Conservation (phyloP, 768 basidiomycete species). For the Hydnomerulius pinastri region DNA sequence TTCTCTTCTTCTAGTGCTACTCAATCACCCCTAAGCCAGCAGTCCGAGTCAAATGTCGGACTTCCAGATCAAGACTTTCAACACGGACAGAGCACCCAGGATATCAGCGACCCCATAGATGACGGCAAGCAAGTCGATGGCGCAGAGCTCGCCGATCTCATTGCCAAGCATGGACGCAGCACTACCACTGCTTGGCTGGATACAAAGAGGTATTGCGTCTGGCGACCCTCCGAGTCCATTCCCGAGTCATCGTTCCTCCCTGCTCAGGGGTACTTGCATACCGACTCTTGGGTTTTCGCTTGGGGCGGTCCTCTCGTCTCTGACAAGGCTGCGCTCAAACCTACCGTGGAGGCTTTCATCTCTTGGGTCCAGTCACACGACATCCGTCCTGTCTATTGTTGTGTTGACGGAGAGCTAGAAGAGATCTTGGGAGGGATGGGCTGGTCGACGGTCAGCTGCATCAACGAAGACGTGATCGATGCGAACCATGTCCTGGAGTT, state of each 20-base stretch:
- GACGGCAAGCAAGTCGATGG: conserved; percentile 5
- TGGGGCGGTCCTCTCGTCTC: conserved; percentile 68
- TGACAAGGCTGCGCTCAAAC: conserved; percentile 34
- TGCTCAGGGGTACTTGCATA: conserved; percentile 61
- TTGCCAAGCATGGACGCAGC: conserved; percentile 67
- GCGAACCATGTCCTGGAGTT: conserved; percentile 47
- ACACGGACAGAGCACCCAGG: conserved; percentile 1
- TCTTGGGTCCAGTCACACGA: conserved; percentile 43
- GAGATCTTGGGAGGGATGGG: conserved; percentile 50
- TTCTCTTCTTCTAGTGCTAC: neutral
- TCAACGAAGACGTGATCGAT: conserved; percentile 61
- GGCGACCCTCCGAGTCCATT: conserved; percentile 38
- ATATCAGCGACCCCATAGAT: conserved; percentile 13
- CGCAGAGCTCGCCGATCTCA: conserved; percentile 47
- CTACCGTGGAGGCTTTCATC: conserved; percentile 44
- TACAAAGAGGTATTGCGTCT: conserved; percentile 49
- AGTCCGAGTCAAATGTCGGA: neutral
- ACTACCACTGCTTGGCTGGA: conserved; percentile 75
- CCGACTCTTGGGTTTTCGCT: conserved; percentile 54
- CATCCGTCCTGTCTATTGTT: conserved; percentile 60
- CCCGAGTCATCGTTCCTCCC: conserved; percentile 43
- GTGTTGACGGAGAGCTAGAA: conserved; percentile 55
- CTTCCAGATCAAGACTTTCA: neutral
- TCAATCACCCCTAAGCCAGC: neutral
- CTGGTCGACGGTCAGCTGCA: conserved; percentile 64